These are phyloP conservation scores for Podaxis carcinomalis DNA, from an alignment of 768 basidiomycete genomes.

Conservation along the genomic window DNA sequence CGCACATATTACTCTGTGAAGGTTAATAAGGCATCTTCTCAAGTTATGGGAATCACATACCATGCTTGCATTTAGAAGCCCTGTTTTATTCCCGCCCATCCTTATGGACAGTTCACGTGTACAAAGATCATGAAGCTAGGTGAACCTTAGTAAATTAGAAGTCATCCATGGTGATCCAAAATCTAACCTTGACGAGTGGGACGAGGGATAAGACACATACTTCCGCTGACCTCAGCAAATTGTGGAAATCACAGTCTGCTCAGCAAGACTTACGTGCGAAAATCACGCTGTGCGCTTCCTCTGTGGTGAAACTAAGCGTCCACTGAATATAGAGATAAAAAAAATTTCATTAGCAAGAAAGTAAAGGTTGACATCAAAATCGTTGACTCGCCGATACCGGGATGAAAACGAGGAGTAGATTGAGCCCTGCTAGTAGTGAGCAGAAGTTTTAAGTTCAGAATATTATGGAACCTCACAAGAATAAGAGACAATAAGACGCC, in stretches of 20 bases:
- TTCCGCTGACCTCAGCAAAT: constrained; percentile 20
- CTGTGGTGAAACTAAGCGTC: constrained; percentile 44
- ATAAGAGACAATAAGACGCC: constrained; percentile 20
- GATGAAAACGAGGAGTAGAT: constrained; percentile 59
- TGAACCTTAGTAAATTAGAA: neutral
- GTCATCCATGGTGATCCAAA: neutral
- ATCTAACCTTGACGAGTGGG: constrained; percentile 67
- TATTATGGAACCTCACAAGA: constrained; percentile 19
- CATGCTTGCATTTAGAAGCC: constrained; percentile 78
- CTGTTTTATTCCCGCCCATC: constrained; percentile 73
- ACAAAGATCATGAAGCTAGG: constrained; percentile 70
- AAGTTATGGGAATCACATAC: constrained; percentile 32
- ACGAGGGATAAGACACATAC: constrained; percentile 69
- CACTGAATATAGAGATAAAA: constrained; percentile 35
- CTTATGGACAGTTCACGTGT: constrained; percentile 71
- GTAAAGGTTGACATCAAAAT: neutral
- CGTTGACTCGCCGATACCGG: constrained; percentile 56
- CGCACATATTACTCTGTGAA: constrained; percentile 63
- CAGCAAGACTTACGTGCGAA: constrained; percentile 51
- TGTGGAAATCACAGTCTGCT: neutral
- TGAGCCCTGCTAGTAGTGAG: constrained; percentile 51
- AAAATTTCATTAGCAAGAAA: neutral
- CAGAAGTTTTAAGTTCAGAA: neutral
- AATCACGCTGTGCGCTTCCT: constrained; percentile 46
- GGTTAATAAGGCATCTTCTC: constrained; percentile 5